Base-by-base conservation (phyloP, 2,329 filamentous ascomycete genomes). In the Colletotrichum musae region DNA sequence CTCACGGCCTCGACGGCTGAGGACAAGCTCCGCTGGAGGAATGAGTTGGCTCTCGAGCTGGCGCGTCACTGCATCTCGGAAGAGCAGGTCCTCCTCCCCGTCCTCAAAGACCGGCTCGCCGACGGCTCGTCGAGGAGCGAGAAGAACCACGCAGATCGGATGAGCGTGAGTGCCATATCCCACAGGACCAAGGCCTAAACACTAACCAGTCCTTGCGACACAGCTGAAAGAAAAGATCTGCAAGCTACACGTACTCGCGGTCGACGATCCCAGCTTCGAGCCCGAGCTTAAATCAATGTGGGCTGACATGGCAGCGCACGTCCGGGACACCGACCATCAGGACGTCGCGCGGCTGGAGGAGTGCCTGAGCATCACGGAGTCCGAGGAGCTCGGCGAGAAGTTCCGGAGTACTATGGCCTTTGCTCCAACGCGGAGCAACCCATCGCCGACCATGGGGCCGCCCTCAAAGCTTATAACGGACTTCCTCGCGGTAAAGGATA, bases 41-140 rank as follows among this genome's bases (percentile, higher is more conserved):
- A 64, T 10, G 68, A 68, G 18, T 50, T 70, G 9, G 64, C 58
- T 1, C 64, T 70, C 4, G 68, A 70, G 28, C 68, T 70, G 6
- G 68, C 68, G n/a, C n/a, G 68, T 15, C 68, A 70, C 24, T 70
- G 68, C 24, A 56, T 68, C 18, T 68, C 64, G 24, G 68, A 70
- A 18, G 64, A 68, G 26, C 53, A 64, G 43, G 39, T 70, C 2
- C 48, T 70, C n/a, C 52, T 68, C 4, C 68, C 68, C 2, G 28
- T 24, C 10, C 58, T 70, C 12, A 58, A 28, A 21, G 58, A 63
- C 9, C 58, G 48, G 6, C 36, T 70, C 21, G 16, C 39, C 3
- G 68, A 70, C 45, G 68, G 68, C 24, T 32, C 26, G n/a, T 58
- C 64, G 6, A 39, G 68, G 12, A 39, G 68, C 41, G 53, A 66